Percentiles rank a stretch among this genome's conserved stretches.
These are phyloP conservation scores for Rhodomyrtus psidioides DNA, from an alignment of 441 rosid genomes.

Conservation along the genomic window DNA sequence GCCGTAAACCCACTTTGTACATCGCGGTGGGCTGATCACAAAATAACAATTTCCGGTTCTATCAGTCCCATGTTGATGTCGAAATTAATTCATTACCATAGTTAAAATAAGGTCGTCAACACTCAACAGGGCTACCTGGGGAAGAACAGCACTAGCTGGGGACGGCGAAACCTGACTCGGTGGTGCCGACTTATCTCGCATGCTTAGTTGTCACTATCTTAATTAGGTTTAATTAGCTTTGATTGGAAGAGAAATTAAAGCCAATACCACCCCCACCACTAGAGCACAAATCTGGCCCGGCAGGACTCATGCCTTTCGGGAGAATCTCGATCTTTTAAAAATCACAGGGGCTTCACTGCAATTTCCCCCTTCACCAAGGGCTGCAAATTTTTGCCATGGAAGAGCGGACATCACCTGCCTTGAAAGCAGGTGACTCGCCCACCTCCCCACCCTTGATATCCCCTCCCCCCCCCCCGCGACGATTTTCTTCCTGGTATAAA, in stretches of 20 bases:
- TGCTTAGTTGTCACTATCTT: background rate
- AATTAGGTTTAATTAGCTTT: background rate
- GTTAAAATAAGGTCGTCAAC: background rate
- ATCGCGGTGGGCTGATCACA: fast-evolving
- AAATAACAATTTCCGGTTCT: background rate
- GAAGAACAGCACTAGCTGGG: background rate
- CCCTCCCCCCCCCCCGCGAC: too few relatives aligned
- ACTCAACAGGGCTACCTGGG: background rate
- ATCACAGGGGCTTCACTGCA: background rate
- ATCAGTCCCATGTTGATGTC: background rate
- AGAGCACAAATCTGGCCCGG: background rate
- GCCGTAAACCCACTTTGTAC: fast-evolving
- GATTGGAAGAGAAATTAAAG: background rate
- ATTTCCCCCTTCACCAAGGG: background rate
- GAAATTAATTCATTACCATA: background rate
- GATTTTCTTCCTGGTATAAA: background rate
- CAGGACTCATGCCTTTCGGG: background rate
- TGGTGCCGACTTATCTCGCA: background rate
- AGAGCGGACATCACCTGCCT: too few relatives aligned
- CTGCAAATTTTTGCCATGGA: background rate
- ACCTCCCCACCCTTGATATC: too few relatives aligned
- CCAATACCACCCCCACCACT: background rate
- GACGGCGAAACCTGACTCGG: background rate
- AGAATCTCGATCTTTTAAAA: background rate
- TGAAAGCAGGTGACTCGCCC: too few relatives aligned